Percentiles rank a stretch among this genome's conserved stretches.
Evolutionary conservation across 768 basidiomycete genomes (phyloP).

Genomic region (Rubroboletus satanas): DNA sequence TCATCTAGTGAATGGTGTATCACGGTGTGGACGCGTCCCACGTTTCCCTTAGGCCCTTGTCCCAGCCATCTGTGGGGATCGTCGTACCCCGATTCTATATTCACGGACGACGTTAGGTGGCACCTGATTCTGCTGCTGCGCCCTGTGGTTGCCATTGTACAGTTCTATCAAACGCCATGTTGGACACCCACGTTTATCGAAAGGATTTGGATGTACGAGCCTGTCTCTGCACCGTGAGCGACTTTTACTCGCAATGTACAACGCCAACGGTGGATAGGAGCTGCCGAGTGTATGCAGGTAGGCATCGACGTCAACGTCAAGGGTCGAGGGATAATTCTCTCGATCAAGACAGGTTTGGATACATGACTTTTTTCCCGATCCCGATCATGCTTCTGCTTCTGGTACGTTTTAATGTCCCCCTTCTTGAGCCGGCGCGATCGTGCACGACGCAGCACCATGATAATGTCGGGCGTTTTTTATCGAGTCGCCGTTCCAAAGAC

Average conservation of each 20-base stretch:
- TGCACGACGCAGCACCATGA: not conserved
- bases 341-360: conserved; percentile 6
- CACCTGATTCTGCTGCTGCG: not conserved
- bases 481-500: conserved; percentile 8
- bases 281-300: conserved; percentile 1
- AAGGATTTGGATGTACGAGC: not conserved
- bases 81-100: not conserved
- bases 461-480: not conserved
- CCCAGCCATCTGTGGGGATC: not conserved
- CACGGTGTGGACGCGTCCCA: not conserved
- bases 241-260: not conserved
- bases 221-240: not conserved
- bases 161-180: not conserved
- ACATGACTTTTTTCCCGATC: conserved; percentile 1
- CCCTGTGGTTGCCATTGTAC: not conserved
- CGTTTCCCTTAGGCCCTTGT: not conserved
- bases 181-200: not conserved
- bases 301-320: conserved; percentile 3
- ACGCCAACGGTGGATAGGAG: not conserved
- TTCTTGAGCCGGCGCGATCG: not conserved
- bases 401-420: not conserved
- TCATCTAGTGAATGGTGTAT: conserved; percentile 11
- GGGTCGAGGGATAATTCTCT: conserved; percentile 8
- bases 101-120: not conserved
- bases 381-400: not conserved